Base-by-base conservation (phyloP, 2,329 filamentous ascomycete genomes). In the Alternaria hordeiaustralica region DNA sequence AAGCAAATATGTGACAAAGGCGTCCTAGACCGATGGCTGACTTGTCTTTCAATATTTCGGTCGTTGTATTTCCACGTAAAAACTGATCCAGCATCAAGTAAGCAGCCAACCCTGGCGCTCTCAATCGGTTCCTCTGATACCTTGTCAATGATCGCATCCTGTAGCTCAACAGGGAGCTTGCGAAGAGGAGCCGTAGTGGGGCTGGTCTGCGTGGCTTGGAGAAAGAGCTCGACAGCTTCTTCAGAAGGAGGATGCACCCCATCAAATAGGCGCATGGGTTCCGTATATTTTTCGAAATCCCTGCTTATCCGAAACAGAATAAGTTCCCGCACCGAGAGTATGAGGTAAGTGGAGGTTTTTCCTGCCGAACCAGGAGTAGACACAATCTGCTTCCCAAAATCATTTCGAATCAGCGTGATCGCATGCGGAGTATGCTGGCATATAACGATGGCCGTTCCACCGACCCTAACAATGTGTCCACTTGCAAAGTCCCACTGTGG, bases 1-100 rank as follows among this genome's bases (percentile, higher is more conserved):
- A 73, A 72, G 55, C 43, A 65, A 55, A 72, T 71, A 26, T 71
- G 70, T 43, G 65, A 70, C 64, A 49, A 54, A 33, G 55, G 30
- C 26, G 55, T 66, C 47, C 64, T 69, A 58, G 12, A 54, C 20
- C 26, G 20, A 58, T 54, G 55, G 49, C 59, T 60, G 20, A 68
- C 64, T 63, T 68, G 60, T 47, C 63, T 65, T 63, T 72, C 60
- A 43, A 73, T 68, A 15, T 65, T 49, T 26, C 65, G 56, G 18
- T 58, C 30, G 46, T 55, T 58, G 58, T 61, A 57, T 43, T 45
- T 64, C 70, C 70, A 74, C 51, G 45, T 43, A 44, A 71, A 72
- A 61, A 63, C 61, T 20, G 67, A 64, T 21, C 67, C 70, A 55
- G 61, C 44, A 33, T 68, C 55, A 26, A 72, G 60, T 23, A 65